phyloP scores from a whole-genome alignment of 2,329 filamentous ascomycete genomes.

The Phaeosphaeriaceae sp. region DNA sequence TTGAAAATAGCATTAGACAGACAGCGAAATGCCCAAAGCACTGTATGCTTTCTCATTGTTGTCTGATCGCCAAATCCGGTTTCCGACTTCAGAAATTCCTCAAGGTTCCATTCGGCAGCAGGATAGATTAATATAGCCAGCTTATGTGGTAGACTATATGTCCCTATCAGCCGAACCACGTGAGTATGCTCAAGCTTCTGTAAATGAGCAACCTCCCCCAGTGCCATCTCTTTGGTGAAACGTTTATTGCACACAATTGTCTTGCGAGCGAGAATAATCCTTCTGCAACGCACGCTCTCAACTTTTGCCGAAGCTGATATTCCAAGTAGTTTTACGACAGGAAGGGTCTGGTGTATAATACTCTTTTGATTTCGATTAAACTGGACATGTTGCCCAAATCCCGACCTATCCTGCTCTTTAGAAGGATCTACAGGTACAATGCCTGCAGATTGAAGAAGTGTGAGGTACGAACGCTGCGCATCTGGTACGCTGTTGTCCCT shows the following conservation, averaged over 20 bases:
- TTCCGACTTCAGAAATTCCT: slow-evolving; percentile 23
- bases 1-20: no score
- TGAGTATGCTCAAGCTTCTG: slow-evolving; percentile 22
- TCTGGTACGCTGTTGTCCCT: no score
- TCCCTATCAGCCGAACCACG: slow-evolving; percentile 26
- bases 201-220: slow-evolving; percentile 27
- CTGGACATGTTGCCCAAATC: no score
- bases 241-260: slow-evolving; percentile 17
- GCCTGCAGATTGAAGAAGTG: no score
- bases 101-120: slow-evolving; percentile 22
- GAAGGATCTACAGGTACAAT: no score
- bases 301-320: slow-evolving; percentile 18
- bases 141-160: slow-evolving; percentile 17
- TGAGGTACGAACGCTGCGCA: no score
- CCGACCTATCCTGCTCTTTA: no score
- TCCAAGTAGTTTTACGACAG: slow-evolving; percentile 9
- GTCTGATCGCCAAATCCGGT: no score
- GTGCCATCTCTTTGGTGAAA: slow-evolving; percentile 20
- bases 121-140: slow-evolving; percentile 28
- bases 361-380: no score
- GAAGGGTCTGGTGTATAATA: no score
- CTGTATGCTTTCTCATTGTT: no score
- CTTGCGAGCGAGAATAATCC: slow-evolving; percentile 25
- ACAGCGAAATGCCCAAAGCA: no score
- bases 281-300: slow-evolving; percentile 24